phyloP scores from a whole-genome alignment of 192 early-diverging fungal genomes.

The Coemansia sp. region DNA sequence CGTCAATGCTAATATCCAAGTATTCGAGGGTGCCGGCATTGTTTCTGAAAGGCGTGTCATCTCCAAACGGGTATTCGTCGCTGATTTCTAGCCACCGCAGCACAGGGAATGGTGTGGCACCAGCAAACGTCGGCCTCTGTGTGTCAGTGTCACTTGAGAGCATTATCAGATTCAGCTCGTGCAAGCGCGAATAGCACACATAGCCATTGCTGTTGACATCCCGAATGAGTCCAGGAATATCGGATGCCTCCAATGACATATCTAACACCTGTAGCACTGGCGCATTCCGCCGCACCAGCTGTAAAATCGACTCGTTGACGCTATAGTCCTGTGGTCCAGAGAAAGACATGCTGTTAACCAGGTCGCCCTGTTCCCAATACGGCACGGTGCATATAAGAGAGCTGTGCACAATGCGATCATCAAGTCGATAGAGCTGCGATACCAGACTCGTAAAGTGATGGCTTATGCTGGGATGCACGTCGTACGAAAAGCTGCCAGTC shows the following conservation, averaged over 20 bases:
- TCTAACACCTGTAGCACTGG: not conserved
- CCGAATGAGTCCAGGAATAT: not conserved
- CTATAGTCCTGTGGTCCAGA: not conserved
- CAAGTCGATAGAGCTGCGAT: not conserved
- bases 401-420: not conserved
- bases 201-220: not conserved
- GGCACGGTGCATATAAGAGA: not conserved
- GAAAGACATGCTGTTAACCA: not conserved
- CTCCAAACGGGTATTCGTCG: not conserved
- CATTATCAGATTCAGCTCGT: not conserved
- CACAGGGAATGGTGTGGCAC: not conserved
- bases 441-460: not conserved
- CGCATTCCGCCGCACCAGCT: not conserved
- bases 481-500: not conserved
- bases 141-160: not conserved
- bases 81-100: not conserved
- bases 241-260: not conserved
- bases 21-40: not conserved
- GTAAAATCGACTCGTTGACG: not conserved
- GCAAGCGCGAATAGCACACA: not conserved
- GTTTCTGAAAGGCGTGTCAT: not conserved
- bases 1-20: not conserved
- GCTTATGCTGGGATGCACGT: not conserved
- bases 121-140: not conserved
- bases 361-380: not conserved